A percentile compares a stretch with the other conserved stretches of the same genome.
Conservation (phyloP, 108 stramenopile genomes). For the Cylindrotheca closterium region DNA sequence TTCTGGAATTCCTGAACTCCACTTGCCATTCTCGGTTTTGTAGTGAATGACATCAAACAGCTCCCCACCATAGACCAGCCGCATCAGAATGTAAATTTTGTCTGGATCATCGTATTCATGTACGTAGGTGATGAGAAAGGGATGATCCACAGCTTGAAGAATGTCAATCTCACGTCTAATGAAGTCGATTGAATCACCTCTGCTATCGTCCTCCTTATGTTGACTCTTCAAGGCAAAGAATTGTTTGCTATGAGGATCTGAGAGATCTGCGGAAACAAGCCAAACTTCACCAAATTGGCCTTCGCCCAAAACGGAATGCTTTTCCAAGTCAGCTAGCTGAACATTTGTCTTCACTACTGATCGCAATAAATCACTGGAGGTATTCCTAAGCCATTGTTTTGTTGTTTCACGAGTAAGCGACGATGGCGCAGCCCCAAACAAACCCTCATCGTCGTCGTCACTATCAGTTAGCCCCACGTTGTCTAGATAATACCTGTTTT, state of each 20-base stretch:
- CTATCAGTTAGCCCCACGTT: background rate
- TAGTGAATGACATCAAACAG: constrained; percentile 59
- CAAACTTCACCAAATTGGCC: constrained; percentile 87
- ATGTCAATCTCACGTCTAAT: constrained; percentile 49
- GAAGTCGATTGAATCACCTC: constrained; percentile 20
- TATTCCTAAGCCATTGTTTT: constrained; percentile 14
- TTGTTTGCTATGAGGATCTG: constrained; percentile 65
- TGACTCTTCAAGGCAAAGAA: constrained; percentile 87
- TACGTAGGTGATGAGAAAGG: constrained; percentile 49
- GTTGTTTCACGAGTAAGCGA: constrained; percentile 10
- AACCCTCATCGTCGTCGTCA: constrained; percentile 3
- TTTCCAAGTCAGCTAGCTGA: constrained; percentile 18
- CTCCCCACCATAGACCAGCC: constrained; percentile 55
- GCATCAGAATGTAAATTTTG: constrained; percentile 52
- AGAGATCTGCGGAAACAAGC: constrained; percentile 45
- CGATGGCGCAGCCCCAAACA: background rate
- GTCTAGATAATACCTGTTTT: too few relatives aligned
- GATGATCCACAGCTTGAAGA: constrained; percentile 50
- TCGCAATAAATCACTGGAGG: constrained; percentile 11
- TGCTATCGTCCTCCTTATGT: constrained; percentile 14
- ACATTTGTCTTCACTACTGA: constrained; percentile 29
- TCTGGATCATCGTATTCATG: constrained; percentile 48
- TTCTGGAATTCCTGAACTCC: constrained; percentile 35
- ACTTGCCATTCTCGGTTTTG: constrained; percentile 30
- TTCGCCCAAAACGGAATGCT: constrained; percentile 22